These are phyloP conservation scores for Penicillium bovifimosum DNA, from an alignment of 495 filamentous ascomycete genomes.

Conservation along the genomic window DNA sequence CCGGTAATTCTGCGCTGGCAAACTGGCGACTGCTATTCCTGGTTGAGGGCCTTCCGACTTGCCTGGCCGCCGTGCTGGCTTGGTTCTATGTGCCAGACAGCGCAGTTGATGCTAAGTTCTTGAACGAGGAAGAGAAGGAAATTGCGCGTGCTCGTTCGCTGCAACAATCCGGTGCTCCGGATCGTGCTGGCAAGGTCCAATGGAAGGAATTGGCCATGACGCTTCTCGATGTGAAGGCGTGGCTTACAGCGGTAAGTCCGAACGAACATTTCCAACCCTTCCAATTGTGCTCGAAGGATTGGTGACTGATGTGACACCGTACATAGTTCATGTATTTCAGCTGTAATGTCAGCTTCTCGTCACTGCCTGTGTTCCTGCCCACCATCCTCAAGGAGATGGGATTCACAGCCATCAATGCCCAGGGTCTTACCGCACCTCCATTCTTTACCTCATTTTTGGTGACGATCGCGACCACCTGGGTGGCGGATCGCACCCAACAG, in stretches of 20 bases:
- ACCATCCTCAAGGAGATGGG: constrained; percentile 77
- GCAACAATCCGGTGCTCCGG: constrained; percentile 55
- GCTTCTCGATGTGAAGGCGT: constrained; percentile 57
- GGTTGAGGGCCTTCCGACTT: constrained; percentile 72
- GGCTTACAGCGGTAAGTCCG: constrained; percentile 44
- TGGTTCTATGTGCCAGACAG: constrained; percentile 69
- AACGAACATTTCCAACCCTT: not conserved
- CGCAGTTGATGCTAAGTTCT: constrained; percentile 61
- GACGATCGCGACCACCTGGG: constrained; percentile 59
- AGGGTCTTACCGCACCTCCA: constrained; percentile 76
- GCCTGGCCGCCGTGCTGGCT: constrained; percentile 58
- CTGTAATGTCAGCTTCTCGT: constrained; percentile 69
- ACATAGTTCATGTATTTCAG: constrained; percentile 53
- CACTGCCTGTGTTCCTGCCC: constrained; percentile 79
- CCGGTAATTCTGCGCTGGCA: constrained; percentile 56
- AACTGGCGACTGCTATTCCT: constrained; percentile 81
- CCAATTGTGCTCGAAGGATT: not conserved
- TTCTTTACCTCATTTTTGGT: constrained; percentile 73
- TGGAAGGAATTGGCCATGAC: constrained; percentile 54
- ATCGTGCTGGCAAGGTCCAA: constrained; percentile 47
- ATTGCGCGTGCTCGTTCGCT: constrained; percentile 60
- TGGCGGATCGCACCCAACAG: constrained; percentile 69
- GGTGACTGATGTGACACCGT: not conserved
- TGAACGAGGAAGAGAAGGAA: constrained; percentile 64
- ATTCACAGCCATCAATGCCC: constrained; percentile 63